A percentile compares a stretch with the other conserved stretches of the same genome.
Conservation (phyloP, 1,139 yeast genomes). For the Protomyces inouyei region DNA sequence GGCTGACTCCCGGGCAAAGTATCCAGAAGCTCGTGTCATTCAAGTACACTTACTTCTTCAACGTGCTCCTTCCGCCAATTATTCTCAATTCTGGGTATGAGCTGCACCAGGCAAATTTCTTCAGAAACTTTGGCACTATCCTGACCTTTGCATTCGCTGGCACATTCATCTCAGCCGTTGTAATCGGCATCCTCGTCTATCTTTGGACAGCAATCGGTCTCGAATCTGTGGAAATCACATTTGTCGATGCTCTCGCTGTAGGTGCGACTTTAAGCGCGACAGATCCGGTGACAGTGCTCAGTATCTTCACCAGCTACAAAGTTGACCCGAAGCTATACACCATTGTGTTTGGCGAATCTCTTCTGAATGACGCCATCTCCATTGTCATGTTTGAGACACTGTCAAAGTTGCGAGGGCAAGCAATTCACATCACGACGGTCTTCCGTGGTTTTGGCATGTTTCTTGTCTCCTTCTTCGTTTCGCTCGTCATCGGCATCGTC, state of each 20-base stretch:
- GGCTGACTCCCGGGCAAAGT: constrained; percentile 91
- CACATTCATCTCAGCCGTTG: constrained; percentile 85
- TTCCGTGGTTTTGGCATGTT: constrained; percentile 94
- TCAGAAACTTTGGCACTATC: constrained; percentile 84
- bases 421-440: constrained; percentile 66
- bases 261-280: constrained; percentile 98
- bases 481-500: constrained; percentile 83
- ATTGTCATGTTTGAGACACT: constrained; percentile 99
- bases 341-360: constrained; percentile 92
- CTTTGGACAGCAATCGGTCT: constrained; percentile 89
- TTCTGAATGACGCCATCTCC: constrained; percentile 94
- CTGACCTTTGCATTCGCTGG: constrained; percentile 96
- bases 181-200: constrained; percentile 69
- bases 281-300: constrained; percentile 94
- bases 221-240: constrained; percentile 80
- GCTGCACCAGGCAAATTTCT: constrained; percentile 89
- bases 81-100: constrained; percentile 95
- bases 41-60: constrained; percentile 90
- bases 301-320: constrained; percentile 93
- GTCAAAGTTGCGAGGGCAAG: constrained; percentile 88
- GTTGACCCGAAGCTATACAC: constrained; percentile 97
- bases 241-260: constrained; percentile 92
- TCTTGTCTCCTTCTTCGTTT: constrained; percentile 85
- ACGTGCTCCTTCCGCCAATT: constrained; percentile 89
- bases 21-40: constrained; percentile 96